phyloP scores from a whole-genome alignment of 768 basidiomycete species.

The Crassisporium funariophilum region DNA sequence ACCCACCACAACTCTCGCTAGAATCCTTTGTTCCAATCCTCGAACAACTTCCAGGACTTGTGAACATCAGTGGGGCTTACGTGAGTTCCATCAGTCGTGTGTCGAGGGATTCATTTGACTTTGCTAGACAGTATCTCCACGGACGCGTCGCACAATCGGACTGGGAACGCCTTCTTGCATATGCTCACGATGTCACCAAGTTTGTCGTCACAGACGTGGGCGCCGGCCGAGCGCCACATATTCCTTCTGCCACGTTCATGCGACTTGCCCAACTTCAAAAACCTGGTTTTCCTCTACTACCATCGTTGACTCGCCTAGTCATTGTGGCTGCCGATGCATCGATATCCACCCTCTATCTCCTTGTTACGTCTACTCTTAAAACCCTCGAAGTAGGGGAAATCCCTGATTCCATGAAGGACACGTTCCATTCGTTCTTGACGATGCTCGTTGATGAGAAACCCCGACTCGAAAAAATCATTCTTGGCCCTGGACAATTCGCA shows the following conservation, averaged over 20 bases:
- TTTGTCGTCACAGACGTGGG: not conserved
- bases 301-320: not conserved
- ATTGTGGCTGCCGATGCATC: not conserved
- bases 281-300: not conserved
- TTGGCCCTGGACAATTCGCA: slow-evolving; percentile 49
- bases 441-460: not conserved
- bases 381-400: not conserved
- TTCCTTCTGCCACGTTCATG: not conserved
- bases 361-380: not conserved
- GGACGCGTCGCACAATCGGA: slow-evolving; percentile 41
- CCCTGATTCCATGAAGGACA: not conserved
- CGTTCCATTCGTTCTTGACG: not conserved
- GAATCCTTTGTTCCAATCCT: too few relatives aligned
- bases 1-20: too few relatives aligned
- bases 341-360: not conserved
- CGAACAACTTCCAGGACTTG: too few relatives aligned
- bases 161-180: slow-evolving; percentile 16
- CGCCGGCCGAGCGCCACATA: too few relatives aligned
- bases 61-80: too few relatives aligned
- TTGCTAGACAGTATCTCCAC: slow-evolving; percentile 52
- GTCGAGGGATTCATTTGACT: too few relatives aligned
- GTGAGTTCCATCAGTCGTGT: too few relatives aligned
- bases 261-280: not conserved
- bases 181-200: not conserved
- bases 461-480: slow-evolving; percentile 53